Evolutionary conservation across 805 yeast species (phyloP).

Genomic region (Wickerhamomyces tratensis): DNA sequence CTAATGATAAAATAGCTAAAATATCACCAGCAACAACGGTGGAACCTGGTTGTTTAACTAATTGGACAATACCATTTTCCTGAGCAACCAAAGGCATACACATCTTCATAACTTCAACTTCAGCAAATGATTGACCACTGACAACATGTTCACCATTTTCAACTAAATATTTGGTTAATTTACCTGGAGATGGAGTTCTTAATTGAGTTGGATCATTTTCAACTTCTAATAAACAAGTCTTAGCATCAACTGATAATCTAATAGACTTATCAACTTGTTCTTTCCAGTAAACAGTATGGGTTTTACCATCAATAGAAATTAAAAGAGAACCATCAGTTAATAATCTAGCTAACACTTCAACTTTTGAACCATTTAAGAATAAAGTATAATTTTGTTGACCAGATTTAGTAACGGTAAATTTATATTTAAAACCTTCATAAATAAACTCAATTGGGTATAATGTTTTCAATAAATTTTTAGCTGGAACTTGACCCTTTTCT

Average conservation of each 20-base stretch:
- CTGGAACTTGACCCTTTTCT: slow-evolving; percentile 93
- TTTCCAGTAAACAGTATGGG: slow-evolving; percentile 95
- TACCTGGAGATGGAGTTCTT: slow-evolving; percentile 99
- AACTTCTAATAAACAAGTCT: slow-evolving; percentile 86
- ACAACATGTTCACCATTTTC: slow-evolving; percentile 91
- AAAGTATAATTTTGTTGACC: slow-evolving; percentile 78
- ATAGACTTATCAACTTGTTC: slow-evolving; percentile 89
- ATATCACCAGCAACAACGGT: slow-evolving; percentile 95
- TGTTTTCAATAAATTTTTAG: slow-evolving; percentile 71
- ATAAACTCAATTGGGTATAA: slow-evolving; percentile 91
- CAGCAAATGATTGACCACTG: slow-evolving; percentile 94
- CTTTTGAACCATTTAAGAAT: slow-evolving; percentile 88
- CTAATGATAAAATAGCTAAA: slow-evolving; percentile 86
- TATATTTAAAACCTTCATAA: slow-evolving; percentile 87
- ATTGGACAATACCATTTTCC: slow-evolving; percentile 88
- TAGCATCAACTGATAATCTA: slow-evolving; percentile 88
- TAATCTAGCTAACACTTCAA: slow-evolving; percentile 78
- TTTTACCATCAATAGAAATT: slow-evolving; percentile 80
- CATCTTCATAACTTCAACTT: slow-evolving; percentile 99
- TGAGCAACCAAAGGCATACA: slow-evolving; percentile 94
- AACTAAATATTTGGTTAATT: slow-evolving; percentile 84
- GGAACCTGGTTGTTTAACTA: slow-evolving; percentile 97
- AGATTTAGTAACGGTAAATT: slow-evolving; percentile 92
- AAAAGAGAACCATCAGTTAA: slow-evolving; percentile 92
- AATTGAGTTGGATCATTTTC: slow-evolving; percentile 98